These are phyloP conservation scores for Didymella pomorum DNA, from an alignment of 2,329 filamentous ascomycete genomes.

Conservation along the genomic window DNA sequence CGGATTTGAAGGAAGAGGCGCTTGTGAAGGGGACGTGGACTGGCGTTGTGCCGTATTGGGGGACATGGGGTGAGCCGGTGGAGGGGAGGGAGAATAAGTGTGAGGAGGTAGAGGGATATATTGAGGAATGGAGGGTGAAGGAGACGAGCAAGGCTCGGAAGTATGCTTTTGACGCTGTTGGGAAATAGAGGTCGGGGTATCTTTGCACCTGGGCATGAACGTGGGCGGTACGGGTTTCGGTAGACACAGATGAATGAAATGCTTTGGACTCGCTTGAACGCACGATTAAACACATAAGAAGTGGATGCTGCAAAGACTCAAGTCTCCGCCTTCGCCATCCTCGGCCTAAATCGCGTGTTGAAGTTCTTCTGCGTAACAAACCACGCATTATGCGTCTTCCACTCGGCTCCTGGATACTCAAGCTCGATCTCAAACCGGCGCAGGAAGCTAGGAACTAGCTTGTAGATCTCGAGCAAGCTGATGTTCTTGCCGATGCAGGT, in stretches of 20 bases:
- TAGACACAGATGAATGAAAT: neutral
- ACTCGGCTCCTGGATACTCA: slow-evolving; percentile 51
- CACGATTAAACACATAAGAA: neutral
- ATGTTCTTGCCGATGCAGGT: slow-evolving; percentile 71
- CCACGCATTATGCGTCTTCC: slow-evolving; percentile 63
- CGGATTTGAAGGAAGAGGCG: neutral
- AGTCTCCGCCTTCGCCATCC: slow-evolving; percentile 3
- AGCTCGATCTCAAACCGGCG: slow-evolving; percentile 67
- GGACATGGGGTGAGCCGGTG: neutral
- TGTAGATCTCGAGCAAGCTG: slow-evolving; percentile 59
- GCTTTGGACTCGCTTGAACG: neutral
- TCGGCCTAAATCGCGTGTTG: slow-evolving; percentile 52
- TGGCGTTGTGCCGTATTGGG: neutral
- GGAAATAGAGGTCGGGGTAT: neutral
- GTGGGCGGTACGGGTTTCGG: neutral
- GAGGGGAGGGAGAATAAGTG: neutral
- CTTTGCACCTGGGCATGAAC: too few species aligned
- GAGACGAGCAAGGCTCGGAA: neutral
- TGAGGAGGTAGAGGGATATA: neutral
- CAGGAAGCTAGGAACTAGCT: slow-evolving; percentile 65
- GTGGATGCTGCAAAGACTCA: neutral
- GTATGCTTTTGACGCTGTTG: neutral
- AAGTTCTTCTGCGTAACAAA: slow-evolving; percentile 60
- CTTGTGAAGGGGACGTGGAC: neutral
- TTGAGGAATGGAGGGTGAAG: neutral